These are phyloP conservation scores for Phlebiopsis gigantea DNA, from an alignment of 768 basidiomycete genomes.

Conservation along the genomic window DNA sequence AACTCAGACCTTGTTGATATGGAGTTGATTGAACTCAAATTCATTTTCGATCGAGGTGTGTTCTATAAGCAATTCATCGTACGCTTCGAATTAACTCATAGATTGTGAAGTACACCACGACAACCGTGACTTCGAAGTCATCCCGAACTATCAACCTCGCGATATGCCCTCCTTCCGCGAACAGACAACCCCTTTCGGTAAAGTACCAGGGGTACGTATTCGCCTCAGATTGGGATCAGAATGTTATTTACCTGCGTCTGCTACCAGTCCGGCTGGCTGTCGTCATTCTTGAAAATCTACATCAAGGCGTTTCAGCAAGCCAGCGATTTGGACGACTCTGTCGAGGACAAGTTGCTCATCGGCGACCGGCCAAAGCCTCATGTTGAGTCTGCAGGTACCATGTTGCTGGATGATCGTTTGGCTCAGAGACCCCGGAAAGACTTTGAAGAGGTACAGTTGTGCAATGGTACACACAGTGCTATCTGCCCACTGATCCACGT, in stretches of 20 bases:
- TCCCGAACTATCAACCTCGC: constrained; percentile 74
- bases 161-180: constrained; percentile 46
- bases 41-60: constrained; percentile 72
- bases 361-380: constrained; percentile 71
- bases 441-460: constrained; percentile 42
- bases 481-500: background rate
- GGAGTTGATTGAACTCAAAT: constrained; percentile 81
- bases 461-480: background rate
- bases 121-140: constrained; percentile 79
- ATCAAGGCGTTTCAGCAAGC: constrained; percentile 73
- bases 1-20: constrained; percentile 70
- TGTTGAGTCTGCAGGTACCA: constrained; percentile 36
- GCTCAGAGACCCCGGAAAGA: constrained; percentile 44
- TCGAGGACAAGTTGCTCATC: constrained; percentile 76
- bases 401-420: constrained; percentile 57
- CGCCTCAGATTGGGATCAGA: background rate
- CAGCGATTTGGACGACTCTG: constrained; percentile 74
- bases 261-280: constrained; percentile 64
- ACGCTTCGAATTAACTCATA: no score
- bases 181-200: constrained; percentile 65
- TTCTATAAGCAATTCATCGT: constrained; percentile 11
- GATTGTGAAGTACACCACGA: constrained; percentile 83
- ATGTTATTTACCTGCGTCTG: background rate
- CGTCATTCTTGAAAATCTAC: constrained; percentile 68
- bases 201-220: constrained; percentile 53